These are phyloP conservation scores for Capsella rubella DNA, from an alignment of 441 rosid species.

Conservation along the genomic window DNA sequence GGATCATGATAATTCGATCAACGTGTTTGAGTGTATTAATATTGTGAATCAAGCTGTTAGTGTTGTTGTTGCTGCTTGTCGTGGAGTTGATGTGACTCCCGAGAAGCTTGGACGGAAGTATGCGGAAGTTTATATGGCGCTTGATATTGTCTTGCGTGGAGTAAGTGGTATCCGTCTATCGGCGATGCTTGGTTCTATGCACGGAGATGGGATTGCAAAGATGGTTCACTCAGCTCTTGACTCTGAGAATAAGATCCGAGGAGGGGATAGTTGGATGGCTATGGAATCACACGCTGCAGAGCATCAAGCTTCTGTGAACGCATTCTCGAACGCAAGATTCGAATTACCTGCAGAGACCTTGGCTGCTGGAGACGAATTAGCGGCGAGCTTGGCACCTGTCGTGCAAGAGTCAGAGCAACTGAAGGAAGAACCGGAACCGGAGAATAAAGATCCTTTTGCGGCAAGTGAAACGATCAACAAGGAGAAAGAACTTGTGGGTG, in stretches of 20 bases:
- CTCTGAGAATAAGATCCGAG: conserved; percentile 87
- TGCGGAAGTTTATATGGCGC: conserved; percentile 96
- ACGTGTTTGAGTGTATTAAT: conserved; percentile 92
- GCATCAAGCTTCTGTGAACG: conserved; percentile 67
- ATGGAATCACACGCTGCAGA: conserved; percentile 69
- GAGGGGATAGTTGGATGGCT: conserved; percentile 76
- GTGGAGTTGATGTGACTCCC: conserved; percentile 94
- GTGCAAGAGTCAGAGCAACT: conserved; percentile 54
- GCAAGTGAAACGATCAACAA: conserved; percentile 75
- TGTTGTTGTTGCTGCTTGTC: conserved; percentile 90
- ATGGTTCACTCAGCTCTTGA: conserved; percentile 94
- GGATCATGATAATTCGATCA: conserved; percentile 84
- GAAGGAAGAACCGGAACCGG: conserved; percentile 61
- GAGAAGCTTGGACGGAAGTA: conserved; percentile 87
- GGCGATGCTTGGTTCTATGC: conserved; percentile 93
- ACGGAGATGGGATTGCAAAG: conserved; percentile 93
- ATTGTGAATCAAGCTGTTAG: conserved; percentile 95
- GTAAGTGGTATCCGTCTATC: conserved; percentile 87
- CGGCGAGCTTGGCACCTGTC: conserved; percentile 62
- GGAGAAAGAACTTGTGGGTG: conserved; percentile 79
- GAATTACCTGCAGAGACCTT: conserved; percentile 86
- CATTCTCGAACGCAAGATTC: conserved; percentile 63
- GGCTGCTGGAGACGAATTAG: conserved; percentile 80
- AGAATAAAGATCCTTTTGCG: conserved; percentile 82
- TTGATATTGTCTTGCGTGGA: conserved; percentile 89